Base-by-base conservation (phyloP, 148 eudicot genomes). In the Amaranthus hypochondriacus region DNA sequence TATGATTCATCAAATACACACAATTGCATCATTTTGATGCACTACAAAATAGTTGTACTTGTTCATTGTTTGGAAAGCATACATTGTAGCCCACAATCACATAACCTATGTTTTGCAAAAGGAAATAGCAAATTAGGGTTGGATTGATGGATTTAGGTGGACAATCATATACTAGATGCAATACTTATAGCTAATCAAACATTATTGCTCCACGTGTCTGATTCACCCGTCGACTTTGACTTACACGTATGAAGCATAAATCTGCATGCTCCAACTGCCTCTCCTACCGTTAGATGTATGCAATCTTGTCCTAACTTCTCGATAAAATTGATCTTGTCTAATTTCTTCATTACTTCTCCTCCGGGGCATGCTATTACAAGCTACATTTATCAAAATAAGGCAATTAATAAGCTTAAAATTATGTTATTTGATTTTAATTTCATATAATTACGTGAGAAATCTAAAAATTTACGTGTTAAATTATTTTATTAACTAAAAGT, bases 291-390 rank as follows among this genome's bases (percentile, higher is more conserved):
- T 64, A 95, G 71, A 50, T 88, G 93, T 14, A 95, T 83, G 93
- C 93, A 88, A 72, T 95, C 96, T 76, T 86, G 83, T 3, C 99
- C 99, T 60, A 95, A 18, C 0, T 69, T 60, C 42, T 95, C 96
- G 2, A 95, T 63, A n/a, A 90, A 82, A 67, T 84, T 89, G 0
- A 92, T 80, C 74, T 90, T 84, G 81, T 89, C 85, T 12, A 95
- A 78, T 86, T 95, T 92, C 89, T 95, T 95, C 90, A 95, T 90
- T 76, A 95, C 93, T 78, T 95, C 97, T 8, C 93, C 96, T 60
- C 93, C 93, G 0, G 97, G 98, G 65, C 90, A 92, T 0, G 96
- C 97, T 76, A 95, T 54, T 10, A 82, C 92, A 3, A 95, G 84
- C 97, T 94, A 56, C 6, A 63, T n/a, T 48, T 39, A 8, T 42